phyloP scores from a whole-genome alignment of 495 filamentous ascomycete genomes.

The Xylaria scruposa region DNA sequence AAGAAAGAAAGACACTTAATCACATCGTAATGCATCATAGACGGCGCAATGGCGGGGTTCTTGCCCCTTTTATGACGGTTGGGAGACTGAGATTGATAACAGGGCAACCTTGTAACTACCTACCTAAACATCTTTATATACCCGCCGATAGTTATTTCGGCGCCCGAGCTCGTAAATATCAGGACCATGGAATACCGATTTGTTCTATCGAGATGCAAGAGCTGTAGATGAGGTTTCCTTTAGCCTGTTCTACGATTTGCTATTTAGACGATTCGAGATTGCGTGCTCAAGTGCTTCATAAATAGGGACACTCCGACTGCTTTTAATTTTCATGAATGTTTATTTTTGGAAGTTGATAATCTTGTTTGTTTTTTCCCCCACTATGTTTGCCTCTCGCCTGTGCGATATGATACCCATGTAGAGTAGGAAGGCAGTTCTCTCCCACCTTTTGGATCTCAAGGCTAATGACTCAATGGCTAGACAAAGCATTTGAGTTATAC shows the following conservation, averaged over 20 bases:
- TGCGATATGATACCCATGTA: too few species aligned
- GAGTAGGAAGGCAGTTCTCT: too few species aligned
- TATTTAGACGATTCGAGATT: not conserved
- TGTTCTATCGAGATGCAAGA: not conserved
- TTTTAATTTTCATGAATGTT: not conserved
- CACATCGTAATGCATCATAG: conserved; percentile 28
- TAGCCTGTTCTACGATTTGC: not conserved
- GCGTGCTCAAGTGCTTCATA: not conserved
- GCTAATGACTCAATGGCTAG: too few species aligned
- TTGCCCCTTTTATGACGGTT: not conserved
- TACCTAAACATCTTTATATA: conserved; percentile 1
- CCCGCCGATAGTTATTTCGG: not conserved
- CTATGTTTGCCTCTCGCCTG: too few species aligned
- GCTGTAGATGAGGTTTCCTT: not conserved
- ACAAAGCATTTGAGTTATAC: too few species aligned
- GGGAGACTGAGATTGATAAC: conserved; percentile 24
- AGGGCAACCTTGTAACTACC: conserved; percentile 28
- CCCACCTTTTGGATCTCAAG: too few species aligned
- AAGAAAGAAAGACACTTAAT: conserved; percentile 21
- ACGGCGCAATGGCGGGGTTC: conserved; percentile 24
- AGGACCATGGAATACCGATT: not conserved
- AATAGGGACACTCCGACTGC: not conserved
- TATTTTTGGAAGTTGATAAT: not conserved
- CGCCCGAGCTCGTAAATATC: not conserved
- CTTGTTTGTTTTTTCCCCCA: not conserved